Conservation (phyloP, 108 stramenopile species). For the Cyclotella cryptica region DNA sequence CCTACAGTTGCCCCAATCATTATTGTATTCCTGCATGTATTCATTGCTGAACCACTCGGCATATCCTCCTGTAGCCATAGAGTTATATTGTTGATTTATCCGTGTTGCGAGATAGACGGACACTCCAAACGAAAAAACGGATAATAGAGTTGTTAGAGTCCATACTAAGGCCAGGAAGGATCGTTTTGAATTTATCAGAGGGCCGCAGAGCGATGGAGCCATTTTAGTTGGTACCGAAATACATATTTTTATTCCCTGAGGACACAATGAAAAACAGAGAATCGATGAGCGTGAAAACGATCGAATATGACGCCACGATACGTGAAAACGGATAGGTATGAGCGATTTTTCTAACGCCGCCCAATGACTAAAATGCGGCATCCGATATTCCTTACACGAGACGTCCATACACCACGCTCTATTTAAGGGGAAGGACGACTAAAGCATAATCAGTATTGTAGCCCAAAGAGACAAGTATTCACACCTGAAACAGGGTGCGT, state of each 20-base stretch:
- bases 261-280: neutral
- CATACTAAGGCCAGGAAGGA: slow-evolving; percentile 84
- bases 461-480: too few relatives aligned
- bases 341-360: too few relatives aligned
- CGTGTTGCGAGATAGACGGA: slow-evolving; percentile 62
- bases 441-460: too few relatives aligned
- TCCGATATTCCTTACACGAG: too few relatives aligned
- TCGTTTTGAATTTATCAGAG: slow-evolving; percentile 66
- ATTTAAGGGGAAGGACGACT: too few relatives aligned
- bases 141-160: slow-evolving; percentile 75
- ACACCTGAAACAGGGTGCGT: too few relatives aligned
- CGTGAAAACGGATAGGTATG: too few relatives aligned
- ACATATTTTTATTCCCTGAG: neutral
- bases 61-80: slow-evolving; percentile 57
- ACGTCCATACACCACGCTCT: too few relatives aligned
- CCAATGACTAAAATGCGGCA: too few relatives aligned
- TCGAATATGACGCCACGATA: neutral
- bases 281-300: neutral
- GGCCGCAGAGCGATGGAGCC: slow-evolving; percentile 72
- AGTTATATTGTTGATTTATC: slow-evolving; percentile 72
- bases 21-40: slow-evolving; percentile 34
- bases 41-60: slow-evolving; percentile 55
- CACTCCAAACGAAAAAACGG: slow-evolving; percentile 68
- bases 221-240: neutral
- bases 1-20: slow-evolving; percentile 14